Percentiles rank a stretch among this genome's conserved stretches.
Conservation (phyloP, 306 rosid species). For the Notholithocarpus densiflorus region DNA sequence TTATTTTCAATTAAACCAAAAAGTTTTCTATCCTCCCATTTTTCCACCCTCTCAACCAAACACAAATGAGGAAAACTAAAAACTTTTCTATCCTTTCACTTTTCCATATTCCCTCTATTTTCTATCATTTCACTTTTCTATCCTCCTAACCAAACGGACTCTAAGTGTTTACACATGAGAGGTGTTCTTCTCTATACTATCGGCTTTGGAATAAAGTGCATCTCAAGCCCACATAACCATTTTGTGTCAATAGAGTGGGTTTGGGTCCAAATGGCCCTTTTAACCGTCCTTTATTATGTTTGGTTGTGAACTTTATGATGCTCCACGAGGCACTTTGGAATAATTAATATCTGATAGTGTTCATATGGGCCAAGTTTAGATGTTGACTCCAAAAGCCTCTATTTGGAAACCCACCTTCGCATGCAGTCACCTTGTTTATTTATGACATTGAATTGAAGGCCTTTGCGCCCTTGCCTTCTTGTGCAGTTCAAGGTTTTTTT, state of each 20-base stretch:
- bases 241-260: not conserved
- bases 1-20: too few relatives aligned
- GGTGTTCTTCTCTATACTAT: not conserved
- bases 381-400: too few relatives aligned
- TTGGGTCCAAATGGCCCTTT: not conserved
- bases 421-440: not conserved
- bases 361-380: not conserved
- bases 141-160: too few relatives aligned
- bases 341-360: not conserved
- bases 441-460: not conserved
- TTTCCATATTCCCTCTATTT: too few relatives aligned
- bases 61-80: too few relatives aligned
- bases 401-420: not conserved
- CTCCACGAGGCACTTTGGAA: not conserved
- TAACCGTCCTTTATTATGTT: not conserved
- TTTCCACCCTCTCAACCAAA: too few relatives aligned
- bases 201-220: not conserved
- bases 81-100: too few relatives aligned
- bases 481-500: too few relatives aligned
- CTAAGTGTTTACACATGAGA: not conserved
- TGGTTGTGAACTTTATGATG: not conserved
- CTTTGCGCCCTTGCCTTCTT: too few relatives aligned
- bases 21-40: too few relatives aligned
- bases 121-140: too few relatives aligned
- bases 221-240: not conserved